phyloP scores from a whole-genome alignment of 1,284 basidiomycete species.

The Tilletia setariae region DNA sequence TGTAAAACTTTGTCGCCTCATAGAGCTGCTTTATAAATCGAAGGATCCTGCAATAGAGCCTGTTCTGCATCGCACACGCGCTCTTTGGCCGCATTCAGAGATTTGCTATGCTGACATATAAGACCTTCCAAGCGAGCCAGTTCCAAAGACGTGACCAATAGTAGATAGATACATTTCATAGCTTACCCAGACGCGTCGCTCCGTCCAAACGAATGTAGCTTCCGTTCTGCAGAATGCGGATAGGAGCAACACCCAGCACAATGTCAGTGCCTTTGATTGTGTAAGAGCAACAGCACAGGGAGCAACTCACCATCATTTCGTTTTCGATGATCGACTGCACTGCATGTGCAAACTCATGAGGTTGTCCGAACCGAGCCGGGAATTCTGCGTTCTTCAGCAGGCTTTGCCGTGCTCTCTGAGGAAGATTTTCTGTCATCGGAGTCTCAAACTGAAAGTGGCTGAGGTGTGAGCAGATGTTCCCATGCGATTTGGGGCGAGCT shows the following conservation, averaged over 20 bases:
- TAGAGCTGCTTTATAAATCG: too few species aligned
- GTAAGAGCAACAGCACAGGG: background rate
- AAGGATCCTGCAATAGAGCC: too few species aligned
- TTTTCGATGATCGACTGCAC: conserved; percentile 46
- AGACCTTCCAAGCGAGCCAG: too few species aligned
- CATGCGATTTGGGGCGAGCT: too few species aligned
- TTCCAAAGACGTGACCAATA: too few species aligned
- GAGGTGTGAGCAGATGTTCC: background rate
- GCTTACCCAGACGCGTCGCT: conserved; percentile 48
- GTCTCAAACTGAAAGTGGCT: conserved; percentile 46
- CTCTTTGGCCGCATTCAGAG: too few species aligned
- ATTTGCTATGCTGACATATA: too few species aligned
- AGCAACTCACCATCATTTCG: conserved; percentile 43
- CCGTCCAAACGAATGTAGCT: conserved; percentile 48
- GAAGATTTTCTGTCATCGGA: conserved; percentile 50
- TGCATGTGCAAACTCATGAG: conserved; percentile 50
- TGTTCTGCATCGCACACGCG: too few species aligned
- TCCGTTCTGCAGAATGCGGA: conserved; percentile 29
- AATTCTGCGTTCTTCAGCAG: conserved; percentile 24
- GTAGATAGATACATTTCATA: too few species aligned
- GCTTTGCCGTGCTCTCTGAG: conserved; percentile 24
- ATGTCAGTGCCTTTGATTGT: background rate
- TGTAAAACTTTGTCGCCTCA: background rate
- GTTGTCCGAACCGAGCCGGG: conserved; percentile 20
- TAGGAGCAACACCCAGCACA: background rate